Evolutionary conservation across 176 grass and related monocot species (phyloP), one percentile per base, ranked within the genome.

Genomic region (Aegilops speltoides): DNA sequence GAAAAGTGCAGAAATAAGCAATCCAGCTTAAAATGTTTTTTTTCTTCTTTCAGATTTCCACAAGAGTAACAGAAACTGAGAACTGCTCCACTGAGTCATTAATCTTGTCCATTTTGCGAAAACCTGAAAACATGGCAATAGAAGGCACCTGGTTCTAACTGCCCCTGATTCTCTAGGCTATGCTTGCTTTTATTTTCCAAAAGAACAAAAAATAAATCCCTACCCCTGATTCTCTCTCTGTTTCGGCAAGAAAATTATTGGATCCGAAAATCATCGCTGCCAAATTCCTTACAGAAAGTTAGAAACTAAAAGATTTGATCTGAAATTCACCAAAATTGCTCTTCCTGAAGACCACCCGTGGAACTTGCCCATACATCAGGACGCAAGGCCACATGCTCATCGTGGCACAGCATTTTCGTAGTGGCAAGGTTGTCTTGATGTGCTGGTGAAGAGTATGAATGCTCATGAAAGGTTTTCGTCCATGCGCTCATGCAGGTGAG

Each of bases 31-130:
- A 15, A 45, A 68, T 59, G 52, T 66, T 0, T 67, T 56, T 54
- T 46, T 86, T 85, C 8, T 71, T 17, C 28, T 77, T 76, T 62
- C 59, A 40, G 16, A 77, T 77, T 77, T 77, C 46, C 74, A 77
- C 29, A 15, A 76, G 14, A 52, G 24, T 76, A 76, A 76, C 26
- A 29, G 7, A 76, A 48, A 46, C 24, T 48, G 24, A 17, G 23
- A 74, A 74, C 8, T 48, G n/a, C n/a, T 74, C 13, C 13, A 26
- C 13, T 75, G 72, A 52, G 25, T 52, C 25, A 76, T 15, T 76
- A 75, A 50, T 75, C 14, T 75, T 75, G 72, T 75, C 43, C 14
- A 75, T 75, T 75, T 50, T 19, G 40, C 6, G 8, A 15, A 3
- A 76, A 19, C 24, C 15, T 52, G 24, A 52, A 25, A 75, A 52